Conservation (phyloP, 805 yeast genomes). For the Kuraishia piskuri region DNA sequence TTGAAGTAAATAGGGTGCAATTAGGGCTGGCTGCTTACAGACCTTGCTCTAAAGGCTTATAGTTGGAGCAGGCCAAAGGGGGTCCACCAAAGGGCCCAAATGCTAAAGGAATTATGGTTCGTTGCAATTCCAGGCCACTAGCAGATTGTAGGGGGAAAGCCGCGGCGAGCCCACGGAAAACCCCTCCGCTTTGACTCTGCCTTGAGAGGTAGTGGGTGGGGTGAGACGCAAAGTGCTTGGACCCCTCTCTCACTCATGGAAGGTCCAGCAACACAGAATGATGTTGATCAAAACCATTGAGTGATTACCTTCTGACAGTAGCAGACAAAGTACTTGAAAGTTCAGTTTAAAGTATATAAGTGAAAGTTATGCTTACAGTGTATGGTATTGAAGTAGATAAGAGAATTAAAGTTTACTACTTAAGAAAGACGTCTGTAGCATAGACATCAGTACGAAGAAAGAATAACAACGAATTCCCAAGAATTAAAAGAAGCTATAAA, state of each 20-base stretch:
- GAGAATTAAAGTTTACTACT: conserved; percentile 1
- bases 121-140: neutral
- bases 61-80: too few relatives aligned
- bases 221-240: too few relatives aligned
- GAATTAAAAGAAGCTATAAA: conserved; percentile 1
- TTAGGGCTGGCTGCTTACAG: neutral
- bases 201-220: too few relatives aligned
- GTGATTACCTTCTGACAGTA: neutral
- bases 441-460: neutral
- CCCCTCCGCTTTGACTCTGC: too few relatives aligned
- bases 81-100: too few relatives aligned
- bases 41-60: neutral
- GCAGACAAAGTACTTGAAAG: too few relatives aligned
- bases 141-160: neutral
- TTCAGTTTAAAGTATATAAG: too few relatives aligned
- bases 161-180: too few relatives aligned
- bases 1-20: neutral
- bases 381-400: neutral
- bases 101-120: too few relatives aligned
- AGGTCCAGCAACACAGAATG: too few relatives aligned
- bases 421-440: neutral
- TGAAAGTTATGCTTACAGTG: too few relatives aligned
- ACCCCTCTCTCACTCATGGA: too few relatives aligned
- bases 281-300: neutral
- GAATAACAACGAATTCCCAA: neutral